These are phyloP conservation scores for Aurantiochytrium sp. DNA, from an alignment of 108 stramenopile species.

Conservation along the genomic window DNA sequence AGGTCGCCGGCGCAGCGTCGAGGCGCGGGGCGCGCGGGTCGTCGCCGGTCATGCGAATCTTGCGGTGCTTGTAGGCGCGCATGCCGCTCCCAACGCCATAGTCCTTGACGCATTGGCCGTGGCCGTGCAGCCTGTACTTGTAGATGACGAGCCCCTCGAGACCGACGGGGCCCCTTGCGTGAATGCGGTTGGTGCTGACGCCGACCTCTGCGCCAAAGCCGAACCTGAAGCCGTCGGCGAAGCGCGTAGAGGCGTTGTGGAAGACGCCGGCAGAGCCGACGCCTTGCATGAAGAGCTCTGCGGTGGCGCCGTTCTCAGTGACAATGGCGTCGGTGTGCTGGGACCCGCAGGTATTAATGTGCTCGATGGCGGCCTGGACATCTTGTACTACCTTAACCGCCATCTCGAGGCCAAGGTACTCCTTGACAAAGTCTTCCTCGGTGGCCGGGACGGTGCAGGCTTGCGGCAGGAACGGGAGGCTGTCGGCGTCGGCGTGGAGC, in stretches of 20 bases:
- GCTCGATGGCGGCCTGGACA: slow-evolving; percentile 82
- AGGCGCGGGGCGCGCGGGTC: background rate
- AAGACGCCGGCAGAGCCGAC: slow-evolving; percentile 96
- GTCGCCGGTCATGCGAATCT: background rate
- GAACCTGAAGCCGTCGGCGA: slow-evolving; percentile 96
- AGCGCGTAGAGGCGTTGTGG: slow-evolving; percentile 93
- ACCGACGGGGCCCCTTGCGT: slow-evolving; percentile 92
- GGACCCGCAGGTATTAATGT: slow-evolving; percentile 84
- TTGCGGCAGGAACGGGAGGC: background rate
- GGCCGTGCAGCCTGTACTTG: slow-evolving; percentile 59
- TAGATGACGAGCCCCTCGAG: slow-evolving; percentile 91
- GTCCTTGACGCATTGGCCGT: background rate
- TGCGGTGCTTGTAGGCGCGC: slow-evolving; percentile 3
- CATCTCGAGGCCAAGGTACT: slow-evolving; percentile 88
- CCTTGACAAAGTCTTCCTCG: slow-evolving; percentile 68
- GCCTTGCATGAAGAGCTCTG: slow-evolving; percentile 72
- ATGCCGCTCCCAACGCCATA: background rate
- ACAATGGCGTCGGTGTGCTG: slow-evolving; percentile 94
- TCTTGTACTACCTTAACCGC: slow-evolving; percentile 83
- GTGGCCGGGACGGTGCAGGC: background rate
- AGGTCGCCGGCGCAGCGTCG: background rate
- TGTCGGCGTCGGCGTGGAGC: background rate
- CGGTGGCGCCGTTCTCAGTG: slow-evolving; percentile 63
- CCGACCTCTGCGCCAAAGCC: slow-evolving; percentile 97
- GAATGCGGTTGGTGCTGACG: slow-evolving; percentile 90